Conservation (phyloP, 2,329 filamentous ascomycete species). For the Calonectria henricotiae region DNA sequence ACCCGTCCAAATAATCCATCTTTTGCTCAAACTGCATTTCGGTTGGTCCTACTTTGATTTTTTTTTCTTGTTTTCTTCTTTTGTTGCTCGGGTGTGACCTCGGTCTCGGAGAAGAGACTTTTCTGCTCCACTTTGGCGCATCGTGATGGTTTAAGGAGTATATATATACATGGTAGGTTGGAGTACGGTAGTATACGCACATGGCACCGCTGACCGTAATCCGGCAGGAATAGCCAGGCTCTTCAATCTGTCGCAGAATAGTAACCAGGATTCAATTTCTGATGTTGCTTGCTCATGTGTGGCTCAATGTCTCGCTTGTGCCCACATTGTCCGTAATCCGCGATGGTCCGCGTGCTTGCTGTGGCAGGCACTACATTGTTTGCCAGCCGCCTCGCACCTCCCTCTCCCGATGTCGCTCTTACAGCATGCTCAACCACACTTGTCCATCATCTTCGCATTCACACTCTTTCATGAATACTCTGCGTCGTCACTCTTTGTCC, state of each 20-base stretch:
- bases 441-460: background rate
- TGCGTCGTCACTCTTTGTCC: background rate
- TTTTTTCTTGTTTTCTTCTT: background rate
- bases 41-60: background rate
- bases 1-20: conserved; percentile 2
- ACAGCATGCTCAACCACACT: background rate
- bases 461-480: no score
- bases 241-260: background rate
- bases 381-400: conserved; percentile 48
- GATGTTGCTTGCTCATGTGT: background rate
- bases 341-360: conserved; percentile 7
- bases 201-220: no score
- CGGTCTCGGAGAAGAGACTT: background rate
- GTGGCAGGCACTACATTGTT: conserved; percentile 17
- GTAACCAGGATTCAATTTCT: background rate
- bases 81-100: background rate
- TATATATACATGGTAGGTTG: no score
- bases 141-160: background rate
- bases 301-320: background rate
- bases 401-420: conserved; percentile 24
- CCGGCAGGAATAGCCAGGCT: background rate
- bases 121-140: conserved; percentile 2
- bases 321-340: background rate
- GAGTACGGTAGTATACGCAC: background rate
- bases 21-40: background rate